Percentiles rank a stretch among this genome's conserved stretches.
Conservation (phyloP, 345 rosid genomes). For the Populus deltoides region DNA sequence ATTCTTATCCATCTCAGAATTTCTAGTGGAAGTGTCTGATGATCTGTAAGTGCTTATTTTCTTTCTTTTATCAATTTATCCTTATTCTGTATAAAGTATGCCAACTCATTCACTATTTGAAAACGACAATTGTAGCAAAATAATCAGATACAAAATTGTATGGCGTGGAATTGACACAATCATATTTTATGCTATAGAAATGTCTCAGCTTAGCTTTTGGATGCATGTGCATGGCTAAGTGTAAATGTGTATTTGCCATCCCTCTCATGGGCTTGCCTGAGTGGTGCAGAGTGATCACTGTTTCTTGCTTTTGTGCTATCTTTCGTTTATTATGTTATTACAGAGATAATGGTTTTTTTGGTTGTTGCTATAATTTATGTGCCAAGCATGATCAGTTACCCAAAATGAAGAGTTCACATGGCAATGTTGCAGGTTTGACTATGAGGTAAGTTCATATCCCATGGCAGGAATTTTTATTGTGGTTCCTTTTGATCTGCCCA, state of each 20-base stretch:
- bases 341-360: slow-evolving; percentile 16
- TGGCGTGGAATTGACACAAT: background rate
- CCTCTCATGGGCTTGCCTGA: background rate
- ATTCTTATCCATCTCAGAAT: slow-evolving; percentile 76
- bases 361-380: slow-evolving; percentile 1
- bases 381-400: slow-evolving; percentile 28
- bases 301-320: background rate
- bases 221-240: background rate
- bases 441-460: slow-evolving; percentile 51
- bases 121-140: background rate
- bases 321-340: background rate
- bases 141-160: background rate
- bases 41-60: slow-evolving; percentile 53
- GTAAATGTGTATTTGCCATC: background rate
- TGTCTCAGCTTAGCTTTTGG: background rate
- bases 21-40: slow-evolving; percentile 84
- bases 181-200: background rate
- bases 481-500: background rate
- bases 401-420: slow-evolving; percentile 13
- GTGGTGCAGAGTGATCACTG: too few species aligned
- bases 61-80: slow-evolving; percentile 1
- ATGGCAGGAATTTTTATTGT: background rate
- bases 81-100: background rate
- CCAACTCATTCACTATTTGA: too few species aligned
- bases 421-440: slow-evolving; percentile 60